Base-by-base conservation (phyloP, 2,329 filamentous ascomycete species). In the Colletotrichum sp. region DNA sequence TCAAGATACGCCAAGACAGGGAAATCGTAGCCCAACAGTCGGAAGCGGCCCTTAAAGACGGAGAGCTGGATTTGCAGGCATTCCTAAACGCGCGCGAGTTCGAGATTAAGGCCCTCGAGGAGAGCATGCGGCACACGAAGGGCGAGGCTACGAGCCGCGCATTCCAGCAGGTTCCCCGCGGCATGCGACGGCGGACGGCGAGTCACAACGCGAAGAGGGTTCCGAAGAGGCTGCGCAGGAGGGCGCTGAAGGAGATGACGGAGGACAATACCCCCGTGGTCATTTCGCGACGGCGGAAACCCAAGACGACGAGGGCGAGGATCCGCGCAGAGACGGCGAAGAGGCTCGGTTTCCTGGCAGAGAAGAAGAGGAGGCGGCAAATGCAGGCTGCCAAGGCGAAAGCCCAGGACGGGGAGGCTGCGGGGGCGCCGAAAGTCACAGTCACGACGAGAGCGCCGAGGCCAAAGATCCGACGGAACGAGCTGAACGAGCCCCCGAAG, bases 171-270 rank as follows among this genome's bases (percentile, higher is more conserved):
- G 94, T 99, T 7, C 97, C 97, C 2, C 92, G 95, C 79, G 93
- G 93, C 66, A 87, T 99, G 90, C 90, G 97, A 79, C 90, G 97
- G 78, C 90, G 97, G 80, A 98, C 96, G 0, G 97, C 96, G 24
- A 98, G 96, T 83, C 97, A 99, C 86, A 98, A 99, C 89, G 94
- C 95, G 44, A 98, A 96, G 86, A 92, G 94, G 77, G 93, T 99
- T 18, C 97, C 97, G 4, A 94, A 93, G 82, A 88, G 95, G 77
- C 86, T 99, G 81, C 91, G 94, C 72, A 86, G 86, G 52, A 90
- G 94, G 79, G 96, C 95, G 1, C 90, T 88, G 80, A 87, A 85
- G 77, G 91, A 98, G 89, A 98, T 98, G 93, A 88, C 88, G 18
- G 95, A 98, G 72, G 96, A 99, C 81, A 98, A 98, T 78, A 98